Evolutionary conservation across 2,329 filamentous ascomycete species (phyloP).

Genomic region (Fusarium nurragi): DNA sequence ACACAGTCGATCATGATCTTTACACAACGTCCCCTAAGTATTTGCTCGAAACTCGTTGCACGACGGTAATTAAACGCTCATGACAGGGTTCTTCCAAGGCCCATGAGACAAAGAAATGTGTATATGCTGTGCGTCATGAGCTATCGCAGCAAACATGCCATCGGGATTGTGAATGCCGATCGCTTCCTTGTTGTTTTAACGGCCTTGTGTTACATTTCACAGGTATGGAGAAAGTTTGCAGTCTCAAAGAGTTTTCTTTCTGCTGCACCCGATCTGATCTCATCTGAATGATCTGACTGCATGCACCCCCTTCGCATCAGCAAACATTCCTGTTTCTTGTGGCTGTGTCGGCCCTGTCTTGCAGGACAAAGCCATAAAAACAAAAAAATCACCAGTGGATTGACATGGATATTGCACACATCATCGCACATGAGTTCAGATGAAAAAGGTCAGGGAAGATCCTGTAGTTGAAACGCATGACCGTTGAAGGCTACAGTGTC

Average conservation of each 20-base stretch:
- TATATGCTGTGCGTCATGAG: constrained; percentile 3
- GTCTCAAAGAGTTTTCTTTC: not conserved
- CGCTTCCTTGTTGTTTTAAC: constrained; percentile 6
- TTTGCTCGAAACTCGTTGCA: constrained; percentile 13
- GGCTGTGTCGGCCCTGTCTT: constrained; percentile 8
- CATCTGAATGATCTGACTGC: constrained; percentile 15
- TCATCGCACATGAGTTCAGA: constrained; percentile 9
- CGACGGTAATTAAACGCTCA: constrained; percentile 10
- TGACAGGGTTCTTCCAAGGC: not conserved
- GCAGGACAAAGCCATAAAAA: not conserved
- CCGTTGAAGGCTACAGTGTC: not conserved
- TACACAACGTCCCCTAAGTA: not conserved
- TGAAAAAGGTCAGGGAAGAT: not conserved
- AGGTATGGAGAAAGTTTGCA: constrained; percentile 12
- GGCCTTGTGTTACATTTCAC: constrained; percentile 18
- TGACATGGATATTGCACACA: not conserved
- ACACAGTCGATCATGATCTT: not conserved
- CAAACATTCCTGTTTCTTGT: constrained; percentile 19
- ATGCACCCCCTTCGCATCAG: not conserved
- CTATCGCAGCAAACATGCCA: constrained; percentile 12
- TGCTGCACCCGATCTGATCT: constrained; percentile 22
- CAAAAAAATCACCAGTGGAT: not conserved
- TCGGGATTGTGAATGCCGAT: not conserved
- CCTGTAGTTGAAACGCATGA: constrained; percentile 31
- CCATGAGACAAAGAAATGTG: constrained; percentile 1